Evolutionary conservation across 192 early-diverging fungal species (phyloP).

Genomic region (Helicostylum pulchrum): DNA sequence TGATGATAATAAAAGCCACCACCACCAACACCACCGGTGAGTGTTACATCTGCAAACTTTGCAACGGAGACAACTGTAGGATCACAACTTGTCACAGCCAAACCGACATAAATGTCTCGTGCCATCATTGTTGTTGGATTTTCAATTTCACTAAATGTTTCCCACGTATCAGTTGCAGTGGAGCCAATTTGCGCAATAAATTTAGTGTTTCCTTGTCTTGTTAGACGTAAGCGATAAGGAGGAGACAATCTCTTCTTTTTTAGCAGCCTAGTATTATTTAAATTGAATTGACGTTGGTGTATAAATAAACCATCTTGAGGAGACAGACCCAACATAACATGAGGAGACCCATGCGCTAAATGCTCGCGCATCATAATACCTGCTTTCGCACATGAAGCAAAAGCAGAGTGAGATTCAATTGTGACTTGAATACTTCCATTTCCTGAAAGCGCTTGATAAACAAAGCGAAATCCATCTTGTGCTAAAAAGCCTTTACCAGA

Average conservation of each 20-base stretch:
- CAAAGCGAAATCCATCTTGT: slow-evolving; percentile 28
- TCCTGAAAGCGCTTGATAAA: slow-evolving; percentile 15
- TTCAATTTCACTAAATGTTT: slow-evolving; percentile 1
- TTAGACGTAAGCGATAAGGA: slow-evolving; percentile 26
- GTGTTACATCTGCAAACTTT: slow-evolving; percentile 20
- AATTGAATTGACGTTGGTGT: slow-evolving; percentile 12
- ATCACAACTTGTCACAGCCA: slow-evolving; percentile 33
- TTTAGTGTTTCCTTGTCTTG: slow-evolving; percentile 8
- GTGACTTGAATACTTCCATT: slow-evolving; percentile 15
- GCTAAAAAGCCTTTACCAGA: slow-evolving; percentile 15
- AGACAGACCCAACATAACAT: slow-evolving; percentile 25
- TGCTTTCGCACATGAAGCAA: slow-evolving; percentile 32
- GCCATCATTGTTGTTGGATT: slow-evolving; percentile 18
- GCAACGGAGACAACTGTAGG: slow-evolving; percentile 26
- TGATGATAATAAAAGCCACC: slow-evolving; percentile 9
- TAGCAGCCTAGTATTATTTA: slow-evolving; percentile 11
- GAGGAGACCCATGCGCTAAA: slow-evolving; percentile 18
- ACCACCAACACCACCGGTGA: slow-evolving; percentile 18
- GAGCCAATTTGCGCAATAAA: slow-evolving; percentile 12
- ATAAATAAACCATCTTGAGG: slow-evolving; percentile 28
- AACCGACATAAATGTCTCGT: slow-evolving; percentile 24
- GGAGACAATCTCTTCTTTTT: slow-evolving; percentile 10
- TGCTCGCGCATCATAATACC: slow-evolving; percentile 31
- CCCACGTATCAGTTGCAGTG: not conserved
- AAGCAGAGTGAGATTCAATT: slow-evolving; percentile 27